These are phyloP conservation scores for Fusarium neocosmosporiellum DNA, from an alignment of 2,329 filamentous ascomycete species.

Conservation along the genomic window DNA sequence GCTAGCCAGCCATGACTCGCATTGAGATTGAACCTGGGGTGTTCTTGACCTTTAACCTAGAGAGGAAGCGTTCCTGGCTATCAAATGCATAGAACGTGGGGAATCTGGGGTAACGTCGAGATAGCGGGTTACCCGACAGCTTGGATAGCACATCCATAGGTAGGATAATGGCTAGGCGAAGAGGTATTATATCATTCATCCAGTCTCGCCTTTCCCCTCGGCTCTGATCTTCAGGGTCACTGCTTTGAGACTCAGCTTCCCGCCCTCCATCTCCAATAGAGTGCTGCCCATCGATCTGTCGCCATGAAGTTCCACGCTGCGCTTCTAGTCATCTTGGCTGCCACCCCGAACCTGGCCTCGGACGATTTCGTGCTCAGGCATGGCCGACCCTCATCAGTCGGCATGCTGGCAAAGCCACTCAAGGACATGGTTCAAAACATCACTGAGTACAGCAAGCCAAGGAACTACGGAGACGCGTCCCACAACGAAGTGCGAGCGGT, in stretches of 20 bases:
- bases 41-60: neutral
- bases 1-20: neutral
- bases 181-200: neutral
- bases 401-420: neutral
- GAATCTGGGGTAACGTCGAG: neutral
- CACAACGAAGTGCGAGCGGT: conserved; percentile 31
- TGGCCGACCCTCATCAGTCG: neutral
- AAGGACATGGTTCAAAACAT: neutral
- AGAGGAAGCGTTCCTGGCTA: neutral
- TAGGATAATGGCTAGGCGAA: neutral
- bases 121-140: neutral
- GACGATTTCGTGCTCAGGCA: neutral
- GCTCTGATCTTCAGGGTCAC: neutral
- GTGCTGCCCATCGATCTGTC: neutral
- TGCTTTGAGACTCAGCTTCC: neutral
- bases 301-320: neutral
- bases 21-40: neutral
- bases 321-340: neutral
- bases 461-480: conserved; percentile 10
- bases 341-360: neutral
- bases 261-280: neutral
- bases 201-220: neutral
- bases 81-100: neutral
- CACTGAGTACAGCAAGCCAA: neutral
- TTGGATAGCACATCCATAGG: neutral